Base-by-base conservation (phyloP, 1,139 yeast species). In the Geotrichum phurueaensis region DNA sequence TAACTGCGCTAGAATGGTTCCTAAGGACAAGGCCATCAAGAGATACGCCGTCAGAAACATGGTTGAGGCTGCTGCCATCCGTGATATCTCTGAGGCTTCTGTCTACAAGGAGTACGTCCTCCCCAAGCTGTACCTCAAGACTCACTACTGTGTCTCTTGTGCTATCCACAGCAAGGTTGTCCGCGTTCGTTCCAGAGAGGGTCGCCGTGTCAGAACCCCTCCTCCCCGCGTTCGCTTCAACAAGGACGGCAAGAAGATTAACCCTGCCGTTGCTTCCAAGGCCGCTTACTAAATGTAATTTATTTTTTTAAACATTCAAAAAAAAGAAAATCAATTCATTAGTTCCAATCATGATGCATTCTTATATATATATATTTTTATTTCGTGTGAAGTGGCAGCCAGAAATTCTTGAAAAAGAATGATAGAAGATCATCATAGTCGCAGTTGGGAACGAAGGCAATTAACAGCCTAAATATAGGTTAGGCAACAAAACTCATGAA, bases 1-100 rank as follows among this genome's bases (percentile, higher is more conserved):
- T 79, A 94, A 94, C 97, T 94, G 99, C 84, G 89, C 97, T 76
- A 91, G 96, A 83, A 89, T 96, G 85, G 97, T 94, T 75, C 98
- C 99, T 79, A 95, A 94, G 90, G 99, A 94, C 81, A 95, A 94
- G 89, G 97, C 99, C 82, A 94, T 95, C 91, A 94, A 95, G 95
- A 90, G 99, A 85, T 96, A 94, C 86, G 91, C 97, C 81, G 88
- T 94, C 88, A 89, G 98, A 86, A 95, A 95, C 96, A 94, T 94
- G 94, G 99, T 94, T 77, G 99, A 94, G 86, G 95, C 97, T 75
- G 99, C 99, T 79, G 98, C 99, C 78, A 96, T 94, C 79, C 91
- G 99, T 86, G 99, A 94, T 82, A 86, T 94, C 82, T 89, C 97
- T 74, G 99, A 94, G 83, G 99, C 98, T 75, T 92, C 98, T 65